Evolutionary conservation across 768 basidiomycete genomes (phyloP).

Genomic region (Boletus reticulatus): DNA sequence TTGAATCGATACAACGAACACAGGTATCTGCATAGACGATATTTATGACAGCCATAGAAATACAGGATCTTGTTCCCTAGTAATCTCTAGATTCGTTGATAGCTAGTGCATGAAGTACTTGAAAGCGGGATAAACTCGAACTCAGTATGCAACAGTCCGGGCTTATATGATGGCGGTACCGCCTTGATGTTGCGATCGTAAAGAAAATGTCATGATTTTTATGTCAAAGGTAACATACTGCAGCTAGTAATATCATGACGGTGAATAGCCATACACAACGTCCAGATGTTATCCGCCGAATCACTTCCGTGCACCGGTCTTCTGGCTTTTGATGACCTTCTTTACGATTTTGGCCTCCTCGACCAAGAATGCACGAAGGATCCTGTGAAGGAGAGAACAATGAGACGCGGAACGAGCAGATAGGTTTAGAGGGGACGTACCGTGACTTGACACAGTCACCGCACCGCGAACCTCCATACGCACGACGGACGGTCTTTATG

Average conservation of each 20-base stretch:
- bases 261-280: constrained; percentile 9
- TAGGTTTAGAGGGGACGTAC: constrained; percentile 44
- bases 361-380: constrained; percentile 96
- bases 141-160: too few relatives aligned
- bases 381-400: constrained; percentile 45
- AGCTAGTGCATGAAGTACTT: background rate
- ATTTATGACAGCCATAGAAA: constrained; percentile 22
- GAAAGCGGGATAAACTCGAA: background rate
- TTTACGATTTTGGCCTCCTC: constrained; percentile 99
- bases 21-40: constrained; percentile 20
- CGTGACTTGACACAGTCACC: constrained; percentile 94
- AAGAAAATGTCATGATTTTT: too few relatives aligned
- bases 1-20: constrained; percentile 10
- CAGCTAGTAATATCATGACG: too few relatives aligned
- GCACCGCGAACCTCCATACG: constrained; percentile 98
- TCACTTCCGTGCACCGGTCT: constrained; percentile 27
- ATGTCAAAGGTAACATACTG: too few relatives aligned
- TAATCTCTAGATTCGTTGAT: background rate
- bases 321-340: constrained; percentile 93
- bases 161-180: too few relatives aligned
- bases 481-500: constrained; percentile 92
- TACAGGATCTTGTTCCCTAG: background rate
- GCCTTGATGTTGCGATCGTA: too few relatives aligned
- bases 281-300: background rate
- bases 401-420: background rate